A percentile compares a stretch with the other conserved stretches of the same genome.
Conservation (phyloP, 1,284 basidiomycete species). For the Microbotryum violaceum region DNA sequence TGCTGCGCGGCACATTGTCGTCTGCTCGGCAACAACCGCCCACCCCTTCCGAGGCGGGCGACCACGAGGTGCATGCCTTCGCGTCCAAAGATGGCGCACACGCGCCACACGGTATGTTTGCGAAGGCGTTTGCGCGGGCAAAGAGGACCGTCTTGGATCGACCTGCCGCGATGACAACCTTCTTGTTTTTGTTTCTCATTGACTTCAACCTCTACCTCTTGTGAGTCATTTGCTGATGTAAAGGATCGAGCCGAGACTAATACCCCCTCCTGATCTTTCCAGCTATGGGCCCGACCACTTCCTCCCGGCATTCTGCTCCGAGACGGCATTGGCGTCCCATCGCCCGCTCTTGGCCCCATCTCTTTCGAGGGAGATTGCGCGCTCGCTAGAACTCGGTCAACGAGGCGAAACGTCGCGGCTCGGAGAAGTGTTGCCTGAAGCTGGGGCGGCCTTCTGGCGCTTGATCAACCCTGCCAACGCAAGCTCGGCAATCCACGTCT, state of each 20-base stretch:
- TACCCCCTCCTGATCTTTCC: not conserved
- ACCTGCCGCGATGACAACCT: conserved; percentile 25
- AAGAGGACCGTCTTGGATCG: conserved; percentile 16
- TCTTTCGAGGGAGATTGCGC: conserved; percentile 14
- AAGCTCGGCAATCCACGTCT: conserved; percentile 59
- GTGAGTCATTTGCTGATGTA: not conserved
- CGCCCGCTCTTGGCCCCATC: conserved; percentile 26
- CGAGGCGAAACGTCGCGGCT: conserved; percentile 17
- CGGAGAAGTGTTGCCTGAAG: conserved; percentile 18
- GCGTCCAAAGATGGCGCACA: no score
- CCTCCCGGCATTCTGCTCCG: conserved; percentile 36
- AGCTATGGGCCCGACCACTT: conserved; percentile 35
- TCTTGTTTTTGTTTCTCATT: conserved; percentile 38
- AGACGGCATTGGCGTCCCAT: conserved; percentile 24
- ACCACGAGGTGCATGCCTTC: not conserved
- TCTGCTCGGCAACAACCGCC: conserved; percentile 1
- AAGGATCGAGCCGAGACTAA: not conserved
- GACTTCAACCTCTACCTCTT: conserved; percentile 41
- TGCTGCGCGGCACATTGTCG: not conserved
- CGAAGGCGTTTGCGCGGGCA: not conserved
- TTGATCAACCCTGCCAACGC: conserved; percentile 66
- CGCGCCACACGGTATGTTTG: no score
- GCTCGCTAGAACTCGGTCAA: conserved; percentile 24
- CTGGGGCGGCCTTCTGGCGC: conserved; percentile 57
- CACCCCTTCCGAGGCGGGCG: not conserved